A percentile compares a stretch with the other conserved stretches of the same genome.
Conservation (phyloP, 1,284 basidiomycete species). For the Ganoderma boninense region DNA sequence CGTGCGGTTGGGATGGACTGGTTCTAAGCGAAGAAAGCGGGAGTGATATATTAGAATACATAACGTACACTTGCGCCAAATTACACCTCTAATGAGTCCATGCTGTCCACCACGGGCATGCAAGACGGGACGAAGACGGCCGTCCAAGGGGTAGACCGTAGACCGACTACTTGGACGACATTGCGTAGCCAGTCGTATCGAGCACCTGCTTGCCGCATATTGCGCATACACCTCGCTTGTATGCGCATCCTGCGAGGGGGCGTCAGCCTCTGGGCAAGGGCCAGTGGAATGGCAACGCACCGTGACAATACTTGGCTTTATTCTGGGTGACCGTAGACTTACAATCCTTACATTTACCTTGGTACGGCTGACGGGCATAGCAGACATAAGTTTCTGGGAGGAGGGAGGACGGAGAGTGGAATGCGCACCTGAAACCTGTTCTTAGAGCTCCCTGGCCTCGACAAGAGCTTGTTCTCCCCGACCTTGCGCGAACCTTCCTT, state of each 20-base stretch:
- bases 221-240: slow-evolving; percentile 83
- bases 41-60: slow-evolving; percentile 26
- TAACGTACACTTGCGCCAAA: slow-evolving; percentile 27
- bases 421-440: slow-evolving; percentile 73
- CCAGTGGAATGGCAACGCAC: slow-evolving; percentile 47
- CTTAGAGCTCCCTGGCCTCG: slow-evolving; percentile 66
- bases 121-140: background rate
- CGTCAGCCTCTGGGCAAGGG: slow-evolving; percentile 15
- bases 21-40: background rate
- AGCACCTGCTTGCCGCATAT: slow-evolving; percentile 87
- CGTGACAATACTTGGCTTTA: slow-evolving; percentile 86
- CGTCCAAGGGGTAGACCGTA: background rate
- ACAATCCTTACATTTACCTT: slow-evolving; percentile 85
- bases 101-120: slow-evolving; percentile 5
- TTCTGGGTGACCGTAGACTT: slow-evolving; percentile 84
- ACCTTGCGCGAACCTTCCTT: slow-evolving; percentile 83
- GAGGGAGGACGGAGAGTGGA: slow-evolving; percentile 20
- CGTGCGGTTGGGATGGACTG: background rate
- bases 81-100: slow-evolving; percentile 31
- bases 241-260: slow-evolving; percentile 72
- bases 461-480: slow-evolving; percentile 80
- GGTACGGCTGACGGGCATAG: slow-evolving; percentile 67
- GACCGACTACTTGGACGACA: slow-evolving; percentile 74
- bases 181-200: slow-evolving; percentile 81
- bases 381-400: background rate